Evolutionary conservation across 106 monocot species (phyloP).

Genomic region (Apostasia ramifera): DNA sequence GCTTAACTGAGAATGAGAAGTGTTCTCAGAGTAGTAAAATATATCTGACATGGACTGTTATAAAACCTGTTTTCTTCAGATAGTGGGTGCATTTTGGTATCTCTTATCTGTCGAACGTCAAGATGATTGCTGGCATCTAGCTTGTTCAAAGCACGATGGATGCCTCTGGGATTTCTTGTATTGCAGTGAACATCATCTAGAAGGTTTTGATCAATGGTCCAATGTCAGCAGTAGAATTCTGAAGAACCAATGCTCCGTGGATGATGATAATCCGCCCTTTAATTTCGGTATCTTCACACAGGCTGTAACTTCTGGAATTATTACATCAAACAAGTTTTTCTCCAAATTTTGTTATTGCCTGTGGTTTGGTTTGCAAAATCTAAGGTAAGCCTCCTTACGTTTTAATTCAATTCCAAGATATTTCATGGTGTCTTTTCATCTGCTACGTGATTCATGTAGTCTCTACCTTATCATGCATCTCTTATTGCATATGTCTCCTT

Average conservation of each 20-base stretch:
- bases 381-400: conserved; percentile 41
- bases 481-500: neutral
- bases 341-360: conserved; percentile 70
- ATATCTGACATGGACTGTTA: too few species aligned
- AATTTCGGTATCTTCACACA: conserved; percentile 67
- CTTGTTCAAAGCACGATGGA: conserved; percentile 18
- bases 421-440: neutral
- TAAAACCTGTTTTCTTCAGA: conserved; percentile 29
- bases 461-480: neutral
- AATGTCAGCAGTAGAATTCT: conserved; percentile 19
- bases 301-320: conserved; percentile 53
- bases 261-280: conserved; percentile 27
- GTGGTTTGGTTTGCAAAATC: conserved; percentile 89
- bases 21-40: too few species aligned
- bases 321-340: conserved; percentile 45
- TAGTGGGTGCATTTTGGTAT: conserved; percentile 91
- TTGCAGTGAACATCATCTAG: conserved; percentile 31
- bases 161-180: conserved; percentile 45
- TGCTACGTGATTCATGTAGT: neutral
- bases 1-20: too few species aligned
- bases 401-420: neutral
- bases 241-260: conserved; percentile 16
- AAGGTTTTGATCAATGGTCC: conserved; percentile 25
- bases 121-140: conserved; percentile 73
- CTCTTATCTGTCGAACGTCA: conserved; percentile 69